Conservation (phyloP, 352 stramenopile species). For the Phytophthora tentaculata region DNA sequence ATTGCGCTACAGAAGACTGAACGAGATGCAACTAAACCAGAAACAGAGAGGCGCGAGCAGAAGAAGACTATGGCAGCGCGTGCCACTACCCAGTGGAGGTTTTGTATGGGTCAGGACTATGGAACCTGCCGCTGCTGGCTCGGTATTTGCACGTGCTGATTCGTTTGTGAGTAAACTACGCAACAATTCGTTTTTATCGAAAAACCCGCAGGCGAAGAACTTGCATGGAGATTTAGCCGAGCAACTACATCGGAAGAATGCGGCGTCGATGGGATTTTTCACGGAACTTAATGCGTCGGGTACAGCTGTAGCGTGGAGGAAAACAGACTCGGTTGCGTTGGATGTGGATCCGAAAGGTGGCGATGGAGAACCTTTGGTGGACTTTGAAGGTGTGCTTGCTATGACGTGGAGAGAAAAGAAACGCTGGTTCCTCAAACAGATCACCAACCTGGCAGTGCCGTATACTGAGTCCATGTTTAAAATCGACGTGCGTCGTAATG, state of each 20-base stretch:
- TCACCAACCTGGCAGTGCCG: slow-evolving; percentile 57
- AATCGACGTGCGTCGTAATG: slow-evolving; percentile 56
- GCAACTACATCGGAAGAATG: slow-evolving; percentile 82
- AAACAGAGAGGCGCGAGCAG: slow-evolving; percentile 64
- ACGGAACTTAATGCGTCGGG: slow-evolving; percentile 58
- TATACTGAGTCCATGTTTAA: slow-evolving; percentile 72
- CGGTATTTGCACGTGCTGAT: slow-evolving; percentile 39
- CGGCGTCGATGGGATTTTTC: slow-evolving; percentile 73
- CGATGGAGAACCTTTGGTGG: slow-evolving; percentile 39
- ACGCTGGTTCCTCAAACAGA: slow-evolving; percentile 78
- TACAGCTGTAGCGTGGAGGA: slow-evolving; percentile 50
- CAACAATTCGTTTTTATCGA: slow-evolving; percentile 64
- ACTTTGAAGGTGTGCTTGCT: slow-evolving; percentile 74
- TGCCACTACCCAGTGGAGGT: slow-evolving; percentile 55
- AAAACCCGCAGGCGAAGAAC: slow-evolving; percentile 51
- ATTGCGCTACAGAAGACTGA: slow-evolving; percentile 63
- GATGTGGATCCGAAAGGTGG: slow-evolving; percentile 44
- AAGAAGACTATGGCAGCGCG: slow-evolving; percentile 66
- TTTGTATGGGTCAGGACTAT: slow-evolving; percentile 75
- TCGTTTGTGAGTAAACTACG: slow-evolving; percentile 62
- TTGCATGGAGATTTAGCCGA: slow-evolving; percentile 59
- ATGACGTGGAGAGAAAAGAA: slow-evolving; percentile 79
- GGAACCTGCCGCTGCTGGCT: slow-evolving; percentile 19
- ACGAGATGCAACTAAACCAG: slow-evolving; percentile 74
- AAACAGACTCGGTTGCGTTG: slow-evolving; percentile 58